These are phyloP conservation scores for Sugiyamaella pinicola DNA, from an alignment of 1,139 yeast species.

Conservation along the genomic window DNA sequence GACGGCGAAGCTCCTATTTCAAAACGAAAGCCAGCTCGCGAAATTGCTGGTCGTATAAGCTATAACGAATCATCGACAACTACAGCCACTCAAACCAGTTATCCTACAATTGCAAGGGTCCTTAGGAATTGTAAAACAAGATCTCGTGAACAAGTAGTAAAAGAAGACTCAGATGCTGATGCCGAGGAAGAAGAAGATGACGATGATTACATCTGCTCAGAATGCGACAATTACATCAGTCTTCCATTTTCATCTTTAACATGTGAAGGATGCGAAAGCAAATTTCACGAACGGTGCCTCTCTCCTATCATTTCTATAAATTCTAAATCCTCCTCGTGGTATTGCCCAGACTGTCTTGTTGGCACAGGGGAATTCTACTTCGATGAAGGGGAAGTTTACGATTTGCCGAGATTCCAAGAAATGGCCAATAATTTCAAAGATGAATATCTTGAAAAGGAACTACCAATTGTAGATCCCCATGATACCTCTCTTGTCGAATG, in stretches of 20 bases:
- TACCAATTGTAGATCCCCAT: constrained; percentile 41
- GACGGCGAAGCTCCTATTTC: constrained; percentile 47
- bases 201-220: constrained; percentile 1
- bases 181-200: constrained; percentile 3
- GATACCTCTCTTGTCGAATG: constrained; percentile 30
- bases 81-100: not conserved
- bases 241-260: constrained; percentile 5
- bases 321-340: constrained; percentile 56
- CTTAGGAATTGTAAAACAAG: constrained; percentile 33
- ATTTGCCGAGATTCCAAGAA: constrained; percentile 59
- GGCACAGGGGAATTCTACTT: constrained; percentile 92
- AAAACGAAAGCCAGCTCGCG: constrained; percentile 12
- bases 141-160: constrained; percentile 49
- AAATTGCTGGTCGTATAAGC: not conserved
- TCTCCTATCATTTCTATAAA: constrained; percentile 47
- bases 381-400: constrained; percentile 69
- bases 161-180: constrained; percentile 30
- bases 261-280: constrained; percentile 60
- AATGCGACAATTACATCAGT: not conserved
- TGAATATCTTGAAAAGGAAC: constrained; percentile 51
- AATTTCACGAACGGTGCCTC: constrained; percentile 67
- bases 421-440: constrained; percentile 56
- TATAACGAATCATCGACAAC: not conserved
- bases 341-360: constrained; percentile 75
- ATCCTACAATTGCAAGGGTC: not conserved